A percentile compares a stretch with the other conserved stretches of the same genome.
phyloP scores from a whole-genome alignment of 1,284 basidiomycete species.

The Ceratobasidium sp. region DNA sequence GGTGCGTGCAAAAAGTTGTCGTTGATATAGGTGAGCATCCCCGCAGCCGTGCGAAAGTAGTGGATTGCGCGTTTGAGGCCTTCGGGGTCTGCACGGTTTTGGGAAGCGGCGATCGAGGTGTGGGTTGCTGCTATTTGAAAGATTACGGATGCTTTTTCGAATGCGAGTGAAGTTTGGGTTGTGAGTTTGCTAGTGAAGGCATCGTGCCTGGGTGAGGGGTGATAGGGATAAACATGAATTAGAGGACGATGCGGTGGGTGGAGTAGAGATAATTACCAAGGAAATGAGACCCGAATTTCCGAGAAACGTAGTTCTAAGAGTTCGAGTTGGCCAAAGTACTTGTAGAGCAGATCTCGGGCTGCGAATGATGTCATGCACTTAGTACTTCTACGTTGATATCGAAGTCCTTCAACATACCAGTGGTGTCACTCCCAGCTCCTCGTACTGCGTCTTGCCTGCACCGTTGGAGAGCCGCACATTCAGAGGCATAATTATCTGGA shows the following conservation, averaged over 20 bases:
- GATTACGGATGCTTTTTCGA: conserved; percentile 97
- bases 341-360: conserved; percentile 96
- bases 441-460: conserved; percentile 95
- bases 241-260: conserved; percentile 43
- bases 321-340: conserved; percentile 99
- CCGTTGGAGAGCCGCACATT: conserved; percentile 87
- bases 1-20: conserved; percentile 99
- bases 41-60: conserved; percentile 92
- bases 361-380: conserved; percentile 41
- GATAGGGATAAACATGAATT: neutral
- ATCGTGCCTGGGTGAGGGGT: conserved; percentile 73
- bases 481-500: conserved; percentile 87
- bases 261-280: conserved; percentile 68
- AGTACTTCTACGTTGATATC: neutral
- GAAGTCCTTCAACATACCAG: conserved; percentile 68
- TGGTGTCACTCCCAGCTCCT: conserved; percentile 94
- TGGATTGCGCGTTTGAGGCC: conserved; percentile 96
- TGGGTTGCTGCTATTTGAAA: conserved; percentile 97
- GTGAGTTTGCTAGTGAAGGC: conserved; percentile 95
- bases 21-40: conserved; percentile 99
- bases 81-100: conserved; percentile 89
- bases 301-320: conserved; percentile 96
- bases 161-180: conserved; percentile 96
- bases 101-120: conserved; percentile 87
- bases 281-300: conserved; percentile 95